Percentiles rank a stretch among this genome's conserved stretches.
Evolutionary conservation across 2,329 filamentous ascomycete species (phyloP).

Genomic region (Clonostachys solani): DNA sequence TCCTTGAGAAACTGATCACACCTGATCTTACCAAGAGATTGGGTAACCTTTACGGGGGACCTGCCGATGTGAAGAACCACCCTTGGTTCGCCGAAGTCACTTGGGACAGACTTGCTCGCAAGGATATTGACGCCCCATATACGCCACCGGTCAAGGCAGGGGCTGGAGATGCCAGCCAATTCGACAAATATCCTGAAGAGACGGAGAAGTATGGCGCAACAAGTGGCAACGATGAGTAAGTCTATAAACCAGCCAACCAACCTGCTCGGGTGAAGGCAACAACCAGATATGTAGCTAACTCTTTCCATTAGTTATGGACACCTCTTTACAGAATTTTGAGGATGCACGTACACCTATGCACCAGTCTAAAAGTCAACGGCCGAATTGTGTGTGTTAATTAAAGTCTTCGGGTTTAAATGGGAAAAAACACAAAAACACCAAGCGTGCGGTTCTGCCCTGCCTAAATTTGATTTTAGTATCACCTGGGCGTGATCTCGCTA

Average conservation of each 20-base stretch:
- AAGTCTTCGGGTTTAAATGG: too few species aligned
- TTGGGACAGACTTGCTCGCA: constrained; percentile 89
- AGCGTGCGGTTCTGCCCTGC: too few species aligned
- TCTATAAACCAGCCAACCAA: constrained; percentile 17
- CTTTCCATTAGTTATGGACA: neutral
- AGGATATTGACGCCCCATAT: constrained; percentile 97
- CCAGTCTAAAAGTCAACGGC: neutral
- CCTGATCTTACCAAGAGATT: constrained; percentile 90
- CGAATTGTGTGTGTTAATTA: too few species aligned
- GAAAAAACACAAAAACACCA: too few species aligned
- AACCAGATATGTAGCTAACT: neutral
- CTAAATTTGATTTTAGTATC: too few species aligned
- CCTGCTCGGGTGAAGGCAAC: neutral
- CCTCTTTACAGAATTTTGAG: constrained; percentile 4
- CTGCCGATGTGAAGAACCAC: constrained; percentile 90
- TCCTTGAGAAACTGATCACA: constrained; percentile 90
- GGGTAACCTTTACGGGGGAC: constrained; percentile 88
- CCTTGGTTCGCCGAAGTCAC: constrained; percentile 97
- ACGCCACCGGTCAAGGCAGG: constrained; percentile 93
- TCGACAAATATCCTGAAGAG: constrained; percentile 97
- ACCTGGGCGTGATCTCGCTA: too few species aligned
- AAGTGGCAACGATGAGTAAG: constrained; percentile 78
- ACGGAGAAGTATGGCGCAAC: constrained; percentile 81
- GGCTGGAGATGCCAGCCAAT: constrained; percentile 92
- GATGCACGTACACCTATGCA: neutral